phyloP scores from a whole-genome alignment of 768 basidiomycete species.

The Xanthoconium stramineum region DNA sequence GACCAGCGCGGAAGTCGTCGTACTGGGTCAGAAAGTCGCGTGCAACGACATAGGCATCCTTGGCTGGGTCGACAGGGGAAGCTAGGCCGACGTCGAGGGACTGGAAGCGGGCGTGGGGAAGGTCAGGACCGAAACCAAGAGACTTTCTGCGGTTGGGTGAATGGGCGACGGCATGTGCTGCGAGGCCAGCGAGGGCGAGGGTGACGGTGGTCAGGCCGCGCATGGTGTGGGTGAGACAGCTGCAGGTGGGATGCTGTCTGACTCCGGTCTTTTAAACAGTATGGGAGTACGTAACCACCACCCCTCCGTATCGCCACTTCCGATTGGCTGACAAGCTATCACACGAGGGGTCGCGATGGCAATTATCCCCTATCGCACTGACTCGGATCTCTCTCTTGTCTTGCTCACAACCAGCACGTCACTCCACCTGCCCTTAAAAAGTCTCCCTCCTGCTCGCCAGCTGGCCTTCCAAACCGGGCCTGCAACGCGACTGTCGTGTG shows the following conservation, averaged over 20 bases:
- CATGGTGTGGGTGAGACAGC: slow-evolving; percentile 37
- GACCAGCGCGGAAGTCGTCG: slow-evolving; percentile 33
- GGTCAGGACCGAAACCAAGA: slow-evolving; percentile 81
- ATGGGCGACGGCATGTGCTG: slow-evolving; percentile 53
- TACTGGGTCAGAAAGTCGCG: slow-evolving; percentile 50
- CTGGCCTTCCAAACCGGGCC: slow-evolving; percentile 1
- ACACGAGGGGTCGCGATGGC: slow-evolving; percentile 14
- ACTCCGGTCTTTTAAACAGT: slow-evolving; percentile 13
- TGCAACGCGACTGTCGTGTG: too few species aligned
- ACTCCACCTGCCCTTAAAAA: not conserved
- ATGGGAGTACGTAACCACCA: slow-evolving; percentile 18
- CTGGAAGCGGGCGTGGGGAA: slow-evolving; percentile 67
- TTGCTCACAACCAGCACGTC: not conserved
- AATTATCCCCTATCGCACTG: slow-evolving; percentile 9
- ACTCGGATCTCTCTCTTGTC: slow-evolving; percentile 6
- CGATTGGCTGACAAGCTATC: slow-evolving; percentile 23
- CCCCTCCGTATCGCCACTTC: not conserved
- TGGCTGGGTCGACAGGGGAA: slow-evolving; percentile 37
- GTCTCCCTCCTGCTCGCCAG: not conserved
- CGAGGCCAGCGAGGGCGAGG: slow-evolving; percentile 56
- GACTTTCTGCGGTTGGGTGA: slow-evolving; percentile 63
- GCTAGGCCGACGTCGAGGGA: slow-evolving; percentile 39
- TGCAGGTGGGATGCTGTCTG: not conserved
- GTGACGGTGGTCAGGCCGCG: slow-evolving; percentile 65
- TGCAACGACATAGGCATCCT: slow-evolving; percentile 62